Conservation (phyloP, 495 filamentous ascomycete genomes). For the Aspergillus ostianus region DNA sequence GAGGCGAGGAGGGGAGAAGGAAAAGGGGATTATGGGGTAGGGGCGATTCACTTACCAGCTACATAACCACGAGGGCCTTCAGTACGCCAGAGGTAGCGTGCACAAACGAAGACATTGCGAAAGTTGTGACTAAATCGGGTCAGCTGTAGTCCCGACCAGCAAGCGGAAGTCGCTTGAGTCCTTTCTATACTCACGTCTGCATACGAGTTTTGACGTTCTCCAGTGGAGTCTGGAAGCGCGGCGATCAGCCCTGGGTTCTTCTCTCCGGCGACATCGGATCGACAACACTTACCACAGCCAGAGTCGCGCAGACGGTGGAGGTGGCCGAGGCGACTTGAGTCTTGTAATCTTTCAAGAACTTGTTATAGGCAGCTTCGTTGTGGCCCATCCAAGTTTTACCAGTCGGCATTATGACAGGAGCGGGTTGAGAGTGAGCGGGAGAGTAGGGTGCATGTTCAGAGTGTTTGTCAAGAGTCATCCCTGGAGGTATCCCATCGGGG, state of each 20-base stretch:
- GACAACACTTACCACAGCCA: slow-evolving; percentile 43
- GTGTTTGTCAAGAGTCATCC: slow-evolving; percentile 45
- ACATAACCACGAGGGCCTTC: slow-evolving; percentile 49
- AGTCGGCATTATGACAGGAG: slow-evolving; percentile 34
- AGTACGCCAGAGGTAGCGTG: slow-evolving; percentile 44
- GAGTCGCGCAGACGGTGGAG: slow-evolving; percentile 44
- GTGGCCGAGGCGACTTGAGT: slow-evolving; percentile 46
- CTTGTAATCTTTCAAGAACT: slow-evolving; percentile 44
- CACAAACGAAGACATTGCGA: slow-evolving; percentile 39
- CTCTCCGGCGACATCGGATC: not conserved
- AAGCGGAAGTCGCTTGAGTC: not conserved
- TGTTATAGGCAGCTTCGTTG: slow-evolving; percentile 41
- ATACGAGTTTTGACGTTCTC: slow-evolving; percentile 53
- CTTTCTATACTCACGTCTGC: slow-evolving; percentile 41
- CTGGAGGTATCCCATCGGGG: slow-evolving; percentile 36
- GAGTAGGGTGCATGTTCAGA: slow-evolving; percentile 45
- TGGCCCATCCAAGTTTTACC: slow-evolving; percentile 34
- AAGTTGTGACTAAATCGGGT: slow-evolving; percentile 40
- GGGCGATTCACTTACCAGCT: slow-evolving; percentile 33
- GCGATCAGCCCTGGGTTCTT: not conserved
- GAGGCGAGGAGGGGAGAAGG: too few species aligned
- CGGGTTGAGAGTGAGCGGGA: slow-evolving; percentile 27
- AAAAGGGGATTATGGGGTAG: too few species aligned
- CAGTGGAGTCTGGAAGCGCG: slow-evolving; percentile 37
- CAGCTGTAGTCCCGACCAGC: slow-evolving; percentile 1